phyloP scores from a whole-genome alignment of 345 rosid genomes.

The Moringa oleifera region DNA sequence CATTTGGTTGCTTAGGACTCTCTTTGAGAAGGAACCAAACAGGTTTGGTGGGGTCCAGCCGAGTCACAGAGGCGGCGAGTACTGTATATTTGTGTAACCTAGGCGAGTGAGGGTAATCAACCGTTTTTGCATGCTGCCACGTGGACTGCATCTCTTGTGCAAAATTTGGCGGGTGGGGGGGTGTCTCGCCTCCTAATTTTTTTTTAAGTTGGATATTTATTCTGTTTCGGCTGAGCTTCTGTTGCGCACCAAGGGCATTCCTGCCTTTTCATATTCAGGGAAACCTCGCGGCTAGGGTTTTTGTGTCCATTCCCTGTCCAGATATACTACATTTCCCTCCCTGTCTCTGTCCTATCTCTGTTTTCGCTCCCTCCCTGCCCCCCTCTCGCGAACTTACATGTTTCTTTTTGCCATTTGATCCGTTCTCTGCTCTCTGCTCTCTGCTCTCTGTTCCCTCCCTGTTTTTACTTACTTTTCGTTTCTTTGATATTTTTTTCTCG shows the following conservation, averaged over 20 bases:
- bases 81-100: neutral
- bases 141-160: slow-evolving; percentile 19
- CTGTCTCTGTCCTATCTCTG: slow-evolving; percentile 6
- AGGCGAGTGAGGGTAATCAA: neutral
- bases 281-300: slow-evolving; percentile 18
- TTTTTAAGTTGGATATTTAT: too few relatives aligned
- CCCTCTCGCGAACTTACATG: too few relatives aligned
- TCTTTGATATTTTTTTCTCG: too few relatives aligned
- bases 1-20: too few relatives aligned
- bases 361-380: neutral
- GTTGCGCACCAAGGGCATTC: slow-evolving; percentile 8
- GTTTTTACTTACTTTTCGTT: too few relatives aligned
- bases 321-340: slow-evolving; percentile 1
- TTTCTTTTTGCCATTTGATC: too few relatives aligned
- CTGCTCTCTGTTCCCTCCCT: too few relatives aligned
- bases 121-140: slow-evolving; percentile 33
- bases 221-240: neutral
- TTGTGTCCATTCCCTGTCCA: slow-evolving; percentile 8
- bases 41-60: too few relatives aligned
- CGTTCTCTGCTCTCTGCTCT: too few relatives aligned
- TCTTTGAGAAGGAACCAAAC: too few relatives aligned
- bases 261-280: slow-evolving; percentile 18
- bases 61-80: too few relatives aligned
- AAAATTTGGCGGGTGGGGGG: slow-evolving; percentile 39
- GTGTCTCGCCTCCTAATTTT: slow-evolving; percentile 11